Percentiles rank a stretch among this genome's conserved stretches.
Conservation (phyloP, 2,329 filamentous ascomycete genomes). For the Diaporthe batatas region DNA sequence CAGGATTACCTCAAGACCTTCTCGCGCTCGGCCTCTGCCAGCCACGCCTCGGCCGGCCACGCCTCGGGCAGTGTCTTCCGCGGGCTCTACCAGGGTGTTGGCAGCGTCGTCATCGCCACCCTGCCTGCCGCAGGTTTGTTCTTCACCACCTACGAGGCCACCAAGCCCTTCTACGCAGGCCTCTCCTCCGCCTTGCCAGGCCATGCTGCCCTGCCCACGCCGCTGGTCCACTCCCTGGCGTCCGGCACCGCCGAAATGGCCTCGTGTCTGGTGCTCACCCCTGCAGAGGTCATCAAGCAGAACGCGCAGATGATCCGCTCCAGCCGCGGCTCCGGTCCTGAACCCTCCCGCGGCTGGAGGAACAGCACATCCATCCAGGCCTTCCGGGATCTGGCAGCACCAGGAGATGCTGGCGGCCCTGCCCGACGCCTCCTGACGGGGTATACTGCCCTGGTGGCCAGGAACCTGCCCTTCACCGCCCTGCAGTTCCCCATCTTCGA, state of each 20-base stretch:
- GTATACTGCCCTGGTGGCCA: constrained; percentile 83
- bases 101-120: constrained; percentile 86
- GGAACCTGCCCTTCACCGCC: constrained; percentile 86
- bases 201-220: constrained; percentile 65
- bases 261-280: constrained; percentile 88
- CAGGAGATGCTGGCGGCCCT: constrained; percentile 61
- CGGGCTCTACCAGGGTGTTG: constrained; percentile 89
- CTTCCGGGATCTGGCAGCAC: constrained; percentile 61
- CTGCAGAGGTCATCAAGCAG: constrained; percentile 92
- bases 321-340: constrained; percentile 41
- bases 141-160: constrained; percentile 89
- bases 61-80: constrained; percentile 66
- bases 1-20: constrained; percentile 79
- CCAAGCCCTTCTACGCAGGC: constrained; percentile 73
- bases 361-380: constrained; percentile 62
- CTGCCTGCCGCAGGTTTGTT: constrained; percentile 91
- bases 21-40: constrained; percentile 67
- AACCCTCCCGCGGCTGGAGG: constrained; percentile 44
- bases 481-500: constrained; percentile 93
- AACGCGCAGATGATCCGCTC: constrained; percentile 85
- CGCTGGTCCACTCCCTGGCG: constrained; percentile 78
- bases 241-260: constrained; percentile 85
- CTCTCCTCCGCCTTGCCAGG: constrained; percentile 54
- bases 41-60: constrained; percentile 65
- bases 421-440: constrained; percentile 74